Evolutionary conservation across 192 early-diverging fungal genomes (phyloP).

Genomic region (Coemansia sp.): DNA sequence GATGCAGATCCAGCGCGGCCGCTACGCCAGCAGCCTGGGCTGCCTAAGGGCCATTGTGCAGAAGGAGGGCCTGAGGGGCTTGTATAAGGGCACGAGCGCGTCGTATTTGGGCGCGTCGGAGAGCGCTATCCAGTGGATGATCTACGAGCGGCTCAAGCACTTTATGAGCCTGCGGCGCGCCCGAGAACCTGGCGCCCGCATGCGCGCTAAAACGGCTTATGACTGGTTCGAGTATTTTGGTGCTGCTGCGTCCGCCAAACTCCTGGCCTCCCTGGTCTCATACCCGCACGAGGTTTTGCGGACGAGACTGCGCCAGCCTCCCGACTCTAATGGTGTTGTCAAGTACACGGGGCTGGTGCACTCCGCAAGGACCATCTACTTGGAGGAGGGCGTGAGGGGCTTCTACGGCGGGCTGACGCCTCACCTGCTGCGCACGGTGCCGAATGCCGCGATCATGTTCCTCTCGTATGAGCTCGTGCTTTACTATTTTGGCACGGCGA

Average conservation of each 20-base stretch:
- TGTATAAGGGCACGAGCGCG: constrained; percentile 91
- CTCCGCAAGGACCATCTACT: constrained; percentile 57
- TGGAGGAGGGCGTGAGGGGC: constrained; percentile 81
- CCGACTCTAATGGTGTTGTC: constrained; percentile 60
- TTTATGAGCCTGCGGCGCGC: constrained; percentile 9
- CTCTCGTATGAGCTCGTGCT: constrained; percentile 79
- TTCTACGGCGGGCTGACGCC: constrained; percentile 96
- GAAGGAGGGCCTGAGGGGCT: constrained; percentile 78
- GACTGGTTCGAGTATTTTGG: constrained; percentile 85
- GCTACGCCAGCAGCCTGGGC: constrained; percentile 79
- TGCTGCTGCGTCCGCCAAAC: constrained; percentile 82
- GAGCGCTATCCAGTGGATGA: constrained; percentile 92
- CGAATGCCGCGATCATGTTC: constrained; percentile 96
- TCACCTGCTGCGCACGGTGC: constrained; percentile 91
- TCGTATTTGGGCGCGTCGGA: constrained; percentile 88
- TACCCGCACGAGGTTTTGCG: constrained; percentile 97
- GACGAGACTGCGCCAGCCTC: constrained; percentile 86
- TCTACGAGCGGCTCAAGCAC: constrained; percentile 92
- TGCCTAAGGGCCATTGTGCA: constrained; percentile 67
- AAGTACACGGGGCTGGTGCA: constrained; percentile 80
- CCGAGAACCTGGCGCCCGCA: neutral
- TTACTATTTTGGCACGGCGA: constrained; percentile 44
- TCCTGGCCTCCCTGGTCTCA: constrained; percentile 81
- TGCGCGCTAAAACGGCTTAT: constrained; percentile 39
- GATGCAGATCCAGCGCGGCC: constrained; percentile 78